These are phyloP conservation scores for Aquanectria penicillioides DNA, from an alignment of 2,329 filamentous ascomycete genomes.

Conservation along the genomic window DNA sequence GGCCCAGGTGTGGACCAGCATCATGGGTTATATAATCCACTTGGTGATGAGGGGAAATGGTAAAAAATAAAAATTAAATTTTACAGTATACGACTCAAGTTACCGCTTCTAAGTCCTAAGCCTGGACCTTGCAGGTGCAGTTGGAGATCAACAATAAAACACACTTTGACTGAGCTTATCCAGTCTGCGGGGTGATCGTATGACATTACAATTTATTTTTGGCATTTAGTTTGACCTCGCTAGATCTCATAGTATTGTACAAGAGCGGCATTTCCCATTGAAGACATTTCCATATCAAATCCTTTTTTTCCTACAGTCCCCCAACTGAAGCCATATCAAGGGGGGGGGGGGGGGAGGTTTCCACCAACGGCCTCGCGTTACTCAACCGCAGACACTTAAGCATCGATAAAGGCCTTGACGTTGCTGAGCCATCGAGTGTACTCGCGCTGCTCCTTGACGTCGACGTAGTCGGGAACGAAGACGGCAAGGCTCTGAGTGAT, in stretches of 20 bases:
- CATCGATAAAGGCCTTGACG: conserved; percentile 86
- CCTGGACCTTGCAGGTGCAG: too few relatives aligned
- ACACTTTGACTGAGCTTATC: too few relatives aligned
- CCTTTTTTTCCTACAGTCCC: conserved; percentile 17
- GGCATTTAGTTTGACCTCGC: conserved; percentile 31
- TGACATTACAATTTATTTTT: conserved; percentile 38
- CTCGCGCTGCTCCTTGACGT: conserved; percentile 98
- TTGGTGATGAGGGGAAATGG: not conserved
- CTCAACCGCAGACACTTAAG: conserved; percentile 53
- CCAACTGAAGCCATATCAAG: not conserved
- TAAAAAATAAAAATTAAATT: not conserved
- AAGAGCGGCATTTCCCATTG: conserved; percentile 43
- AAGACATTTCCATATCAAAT: conserved; percentile 31
- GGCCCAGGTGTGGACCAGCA: not conserved
- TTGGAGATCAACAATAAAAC: too few relatives aligned
- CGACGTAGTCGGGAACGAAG: conserved; percentile 96
- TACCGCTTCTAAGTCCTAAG: too few relatives aligned
- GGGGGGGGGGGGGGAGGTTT: too few relatives aligned
- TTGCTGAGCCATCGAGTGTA: conserved; percentile 91
- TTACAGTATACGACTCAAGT: too few relatives aligned
- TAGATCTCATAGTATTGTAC: conserved; percentile 41
- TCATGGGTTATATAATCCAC: not conserved
- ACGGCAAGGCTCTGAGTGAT: conserved; percentile 86
- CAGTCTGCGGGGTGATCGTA: conserved; percentile 27
- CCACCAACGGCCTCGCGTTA: not conserved